Conservation (phyloP, 441 rosid genomes). For the Gossypium trilobum region DNA sequence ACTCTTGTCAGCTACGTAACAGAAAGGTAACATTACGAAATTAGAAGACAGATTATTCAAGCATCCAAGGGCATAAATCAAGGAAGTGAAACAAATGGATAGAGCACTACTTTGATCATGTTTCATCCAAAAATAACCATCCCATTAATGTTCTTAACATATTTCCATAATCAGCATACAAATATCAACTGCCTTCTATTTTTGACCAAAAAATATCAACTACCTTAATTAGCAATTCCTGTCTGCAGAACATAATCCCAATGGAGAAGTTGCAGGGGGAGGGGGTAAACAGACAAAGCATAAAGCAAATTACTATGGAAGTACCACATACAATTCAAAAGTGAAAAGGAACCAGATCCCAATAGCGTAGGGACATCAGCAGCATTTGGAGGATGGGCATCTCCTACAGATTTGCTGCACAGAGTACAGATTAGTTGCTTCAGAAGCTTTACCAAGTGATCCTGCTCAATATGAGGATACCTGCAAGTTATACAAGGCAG, state of each 20-base stretch:
- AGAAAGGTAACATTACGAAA: conserved; percentile 13
- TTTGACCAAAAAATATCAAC: not conserved
- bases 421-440: conserved; percentile 45
- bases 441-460: conserved; percentile 68
- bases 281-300: not conserved
- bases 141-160: not conserved
- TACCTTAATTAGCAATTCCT: not conserved
- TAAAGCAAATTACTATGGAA: conserved; percentile 13
- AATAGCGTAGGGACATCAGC: conserved; percentile 71
- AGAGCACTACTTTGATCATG: not conserved
- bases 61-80: not conserved
- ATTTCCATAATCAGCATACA: not conserved
- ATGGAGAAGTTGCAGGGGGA: not conserved
- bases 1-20: conserved; percentile 40
- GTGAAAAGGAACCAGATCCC: conserved; percentile 64
- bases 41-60: conserved; percentile 10
- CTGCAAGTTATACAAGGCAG: conserved; percentile 34
- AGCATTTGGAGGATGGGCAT: conserved; percentile 40
- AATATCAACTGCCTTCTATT: not conserved
- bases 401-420: conserved; percentile 34
- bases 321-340: conserved; percentile 44
- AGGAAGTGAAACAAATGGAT: not conserved
- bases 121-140: not conserved
- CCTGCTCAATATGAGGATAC: conserved; percentile 56
- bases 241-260: not conserved